Evolutionary conservation across 2,329 filamentous ascomycete genomes (phyloP).

Genomic region (Botrytis sinoallii): DNA sequence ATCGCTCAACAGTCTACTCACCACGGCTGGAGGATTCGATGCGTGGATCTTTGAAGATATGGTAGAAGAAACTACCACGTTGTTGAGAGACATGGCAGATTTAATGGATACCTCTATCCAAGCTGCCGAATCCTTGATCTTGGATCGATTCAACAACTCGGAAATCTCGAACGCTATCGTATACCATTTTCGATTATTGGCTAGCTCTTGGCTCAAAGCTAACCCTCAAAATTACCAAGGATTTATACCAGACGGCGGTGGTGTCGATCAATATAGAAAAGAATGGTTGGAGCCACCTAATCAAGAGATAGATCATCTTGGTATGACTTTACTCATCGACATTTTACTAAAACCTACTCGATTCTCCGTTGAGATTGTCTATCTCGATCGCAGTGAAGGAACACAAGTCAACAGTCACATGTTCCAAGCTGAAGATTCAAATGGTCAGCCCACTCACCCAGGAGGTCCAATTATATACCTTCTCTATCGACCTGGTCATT

Average conservation of each 20-base stretch:
- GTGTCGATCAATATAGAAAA: conserved; percentile 66
- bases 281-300: conserved; percentile 69
- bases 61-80: conserved; percentile 67
- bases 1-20: conserved; percentile 67
- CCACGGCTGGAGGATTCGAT: conserved; percentile 67
- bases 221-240: conserved; percentile 66
- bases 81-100: conserved; percentile 62
- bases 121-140: conserved; percentile 54
- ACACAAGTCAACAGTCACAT: conserved; percentile 63
- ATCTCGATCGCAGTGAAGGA: conserved; percentile 82
- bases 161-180: conserved; percentile 71
- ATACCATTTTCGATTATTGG: conserved; percentile 79
- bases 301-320: conserved; percentile 88
- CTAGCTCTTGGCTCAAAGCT: conserved; percentile 79
- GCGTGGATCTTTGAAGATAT: conserved; percentile 78
- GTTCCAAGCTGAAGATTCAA: conserved; percentile 42
- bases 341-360: conserved; percentile 75
- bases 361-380: conserved; percentile 81
- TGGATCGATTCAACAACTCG: conserved; percentile 70
- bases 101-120: conserved; percentile 46
- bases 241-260: conserved; percentile 61
- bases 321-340: conserved; percentile 72
- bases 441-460: conserved; percentile 38
- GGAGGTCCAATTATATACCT: conserved; percentile 53
- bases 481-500: conserved; percentile 76